These are phyloP conservation scores for Pythium sukuiense DNA, from an alignment of 352 stramenopile genomes.

Conservation along the genomic window DNA sequence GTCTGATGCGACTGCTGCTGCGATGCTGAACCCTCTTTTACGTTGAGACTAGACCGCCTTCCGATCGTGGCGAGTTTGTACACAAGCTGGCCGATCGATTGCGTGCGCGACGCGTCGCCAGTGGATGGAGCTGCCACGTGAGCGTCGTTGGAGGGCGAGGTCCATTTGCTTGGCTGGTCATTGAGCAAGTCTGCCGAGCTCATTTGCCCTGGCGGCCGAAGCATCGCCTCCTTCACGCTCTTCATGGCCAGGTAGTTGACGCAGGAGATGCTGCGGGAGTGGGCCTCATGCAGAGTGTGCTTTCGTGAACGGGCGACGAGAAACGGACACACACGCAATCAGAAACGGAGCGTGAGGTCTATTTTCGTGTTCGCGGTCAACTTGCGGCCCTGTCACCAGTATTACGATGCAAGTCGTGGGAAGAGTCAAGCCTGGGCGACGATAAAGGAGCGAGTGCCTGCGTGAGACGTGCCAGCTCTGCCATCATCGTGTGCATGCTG, in stretches of 20 bases:
- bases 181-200: conserved; percentile 18
- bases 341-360: conserved; percentile 2
- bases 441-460: not conserved
- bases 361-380: not conserved
- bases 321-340: not conserved
- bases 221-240: conserved; percentile 11
- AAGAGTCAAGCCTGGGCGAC: not conserved
- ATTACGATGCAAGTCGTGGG: not conserved
- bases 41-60: not conserved
- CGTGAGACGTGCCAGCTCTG: conserved; percentile 8
- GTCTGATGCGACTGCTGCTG: not conserved
- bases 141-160: not conserved
- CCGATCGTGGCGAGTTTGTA: not conserved
- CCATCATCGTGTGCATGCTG: conserved; percentile 10
- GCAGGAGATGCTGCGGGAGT: not conserved
- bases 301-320: not conserved
- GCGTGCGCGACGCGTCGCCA: not conserved
- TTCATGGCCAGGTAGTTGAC: not conserved
- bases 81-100: conserved; percentile 21
- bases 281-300: not conserved
- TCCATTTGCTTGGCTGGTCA: not conserved
- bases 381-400: not conserved
- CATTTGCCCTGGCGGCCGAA: conserved; percentile 22
- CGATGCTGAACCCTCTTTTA: not conserved
- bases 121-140: not conserved